Conservation (phyloP, 2,329 filamentous ascomycete genomes). For the Colletotrichum chlorophyti region DNA sequence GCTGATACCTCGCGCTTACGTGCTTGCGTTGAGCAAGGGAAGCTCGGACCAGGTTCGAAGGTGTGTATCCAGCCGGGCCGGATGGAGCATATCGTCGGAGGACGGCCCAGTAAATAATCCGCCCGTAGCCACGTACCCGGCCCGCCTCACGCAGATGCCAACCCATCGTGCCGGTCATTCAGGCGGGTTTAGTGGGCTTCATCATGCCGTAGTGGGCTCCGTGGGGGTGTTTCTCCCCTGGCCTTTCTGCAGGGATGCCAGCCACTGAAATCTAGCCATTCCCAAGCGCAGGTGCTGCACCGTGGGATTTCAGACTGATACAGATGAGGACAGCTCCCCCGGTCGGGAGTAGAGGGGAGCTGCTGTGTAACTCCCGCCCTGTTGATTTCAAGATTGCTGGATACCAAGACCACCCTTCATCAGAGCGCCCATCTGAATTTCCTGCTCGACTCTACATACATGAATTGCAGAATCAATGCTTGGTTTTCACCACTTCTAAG, state of each 20-base stretch:
- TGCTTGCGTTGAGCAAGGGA: background rate
- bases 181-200: slow-evolving; percentile 8
- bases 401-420: slow-evolving; percentile 5
- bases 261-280: slow-evolving; percentile 23
- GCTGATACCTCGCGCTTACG: too few species aligned
- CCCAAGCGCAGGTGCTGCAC: slow-evolving; percentile 19
- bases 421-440: slow-evolving; percentile 26
- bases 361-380: slow-evolving; percentile 9
- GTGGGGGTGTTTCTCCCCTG: slow-evolving; percentile 19
- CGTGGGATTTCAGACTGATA: slow-evolving; percentile 26
- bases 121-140: background rate
- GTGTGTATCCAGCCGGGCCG: background rate
- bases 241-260: slow-evolving; percentile 22
- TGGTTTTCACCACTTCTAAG: slow-evolving; percentile 11
- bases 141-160: slow-evolving; percentile 9
- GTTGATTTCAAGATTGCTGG: slow-evolving; percentile 7
- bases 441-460: slow-evolving; percentile 6
- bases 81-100: background rate
- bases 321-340: slow-evolving; percentile 24
- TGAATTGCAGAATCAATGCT: slow-evolving; percentile 23
- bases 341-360: slow-evolving; percentile 8
- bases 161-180: slow-evolving; percentile 3
- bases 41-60: background rate
- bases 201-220: slow-evolving; percentile 7
- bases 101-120: slow-evolving; percentile 21